phyloP scores from a whole-genome alignment of 352 stramenopile genomes.

The Phytophthora ramorum region DNA sequence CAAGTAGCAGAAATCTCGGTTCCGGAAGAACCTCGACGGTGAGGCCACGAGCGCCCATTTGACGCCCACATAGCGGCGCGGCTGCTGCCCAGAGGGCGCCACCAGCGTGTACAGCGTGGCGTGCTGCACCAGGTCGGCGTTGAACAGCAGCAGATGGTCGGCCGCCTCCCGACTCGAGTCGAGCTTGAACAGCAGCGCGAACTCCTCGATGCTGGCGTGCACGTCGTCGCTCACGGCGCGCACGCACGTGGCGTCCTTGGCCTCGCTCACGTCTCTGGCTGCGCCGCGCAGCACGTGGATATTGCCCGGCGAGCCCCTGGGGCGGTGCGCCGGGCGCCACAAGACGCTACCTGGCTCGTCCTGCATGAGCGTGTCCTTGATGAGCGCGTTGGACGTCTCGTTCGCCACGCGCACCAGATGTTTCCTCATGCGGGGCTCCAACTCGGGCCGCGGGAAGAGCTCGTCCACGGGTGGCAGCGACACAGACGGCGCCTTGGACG shows the following conservation, averaged over 20 bases:
- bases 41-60: slow-evolving; percentile 86
- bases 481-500: slow-evolving; percentile 14
- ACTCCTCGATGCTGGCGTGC: slow-evolving; percentile 85
- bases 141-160: slow-evolving; percentile 81
- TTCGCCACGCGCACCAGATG: slow-evolving; percentile 82
- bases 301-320: slow-evolving; percentile 34
- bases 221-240: slow-evolving; percentile 69
- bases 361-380: slow-evolving; percentile 69
- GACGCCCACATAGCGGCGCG: slow-evolving; percentile 77
- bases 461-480: slow-evolving; percentile 38
- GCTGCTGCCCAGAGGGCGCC: slow-evolving; percentile 71
- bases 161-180: slow-evolving; percentile 67
- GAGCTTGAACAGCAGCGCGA: slow-evolving; percentile 84
- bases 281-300: slow-evolving; percentile 67
- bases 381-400: slow-evolving; percentile 84
- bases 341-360: slow-evolving; percentile 52
- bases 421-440: slow-evolving; percentile 79
- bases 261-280: slow-evolving; percentile 43
- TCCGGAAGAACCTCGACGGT: slow-evolving; percentile 72
- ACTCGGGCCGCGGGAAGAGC: slow-evolving; percentile 63
- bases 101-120: slow-evolving; percentile 80
- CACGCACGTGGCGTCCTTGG: slow-evolving; percentile 61
- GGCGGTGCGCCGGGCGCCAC: slow-evolving; percentile 58
- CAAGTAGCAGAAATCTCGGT: slow-evolving; percentile 86
- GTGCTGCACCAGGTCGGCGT: slow-evolving; percentile 77